A percentile compares a stretch with the other conserved stretches of the same genome.
These are phyloP conservation scores for Cichorium intybus DNA, from an alignment of 140 eudicot genomes.

Conservation along the genomic window DNA sequence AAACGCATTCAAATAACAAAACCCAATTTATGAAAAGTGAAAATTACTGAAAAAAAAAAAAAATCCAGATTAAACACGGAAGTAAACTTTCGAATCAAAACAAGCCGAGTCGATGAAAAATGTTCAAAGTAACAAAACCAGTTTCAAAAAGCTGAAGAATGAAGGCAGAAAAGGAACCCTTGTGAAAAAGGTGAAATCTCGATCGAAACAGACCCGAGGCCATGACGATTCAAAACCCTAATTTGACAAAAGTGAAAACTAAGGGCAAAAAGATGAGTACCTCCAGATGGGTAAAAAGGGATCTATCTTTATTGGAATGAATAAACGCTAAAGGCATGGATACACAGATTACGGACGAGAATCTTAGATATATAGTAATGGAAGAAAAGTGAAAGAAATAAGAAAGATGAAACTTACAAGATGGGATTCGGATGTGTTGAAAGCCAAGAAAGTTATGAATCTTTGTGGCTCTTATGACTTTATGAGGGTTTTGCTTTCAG, in stretches of 20 bases:
- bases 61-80: background rate
- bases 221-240: constrained; percentile 7
- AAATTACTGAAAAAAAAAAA: background rate
- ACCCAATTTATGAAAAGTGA: background rate
- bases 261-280: constrained; percentile 24
- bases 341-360: background rate
- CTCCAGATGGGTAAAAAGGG: constrained; percentile 22
- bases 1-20: constrained; percentile 2
- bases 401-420: constrained; percentile 78
- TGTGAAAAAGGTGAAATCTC: background rate
- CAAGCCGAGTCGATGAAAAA: background rate
- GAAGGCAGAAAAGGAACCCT: background rate
- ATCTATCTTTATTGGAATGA: constrained; percentile 13
- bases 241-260: constrained; percentile 5
- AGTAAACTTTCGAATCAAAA: background rate
- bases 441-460: constrained; percentile 54
- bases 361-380: constrained; percentile 19
- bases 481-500: constrained; percentile 21
- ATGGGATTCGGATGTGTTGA: constrained; percentile 70
- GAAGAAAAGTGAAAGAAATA: constrained; percentile 25
- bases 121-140: background rate
- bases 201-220: constrained; percentile 1
- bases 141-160: constrained; percentile 4
- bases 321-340: constrained; percentile 20
- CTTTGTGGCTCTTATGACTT: constrained; percentile 10